Conservation (phyloP, 2,329 filamentous ascomycete genomes). For the Diaporthe sp. region DNA sequence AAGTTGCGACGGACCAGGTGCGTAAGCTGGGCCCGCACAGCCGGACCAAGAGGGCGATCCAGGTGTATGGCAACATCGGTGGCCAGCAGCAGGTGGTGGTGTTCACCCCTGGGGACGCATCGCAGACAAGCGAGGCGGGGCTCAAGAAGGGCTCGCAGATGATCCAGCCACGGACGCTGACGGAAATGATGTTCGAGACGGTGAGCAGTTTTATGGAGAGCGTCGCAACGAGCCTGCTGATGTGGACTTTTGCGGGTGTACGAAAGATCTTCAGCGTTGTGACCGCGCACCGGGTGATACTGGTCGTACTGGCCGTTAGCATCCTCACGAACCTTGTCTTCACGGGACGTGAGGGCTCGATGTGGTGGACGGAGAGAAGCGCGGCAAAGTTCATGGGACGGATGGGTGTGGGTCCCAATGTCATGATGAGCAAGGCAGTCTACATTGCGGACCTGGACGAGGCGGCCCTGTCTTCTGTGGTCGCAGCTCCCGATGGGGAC, state of each 20-base stretch:
- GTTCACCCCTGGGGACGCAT: constrained; percentile 61
- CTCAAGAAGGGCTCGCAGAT: constrained; percentile 57
- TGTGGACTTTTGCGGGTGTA: constrained; percentile 77
- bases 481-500: constrained; percentile 49
- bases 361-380: constrained; percentile 88
- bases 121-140: constrained; percentile 47
- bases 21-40: constrained; percentile 78
- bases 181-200: constrained; percentile 78
- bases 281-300: constrained; percentile 79
- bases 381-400: constrained; percentile 84
- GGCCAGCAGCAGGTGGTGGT: constrained; percentile 72
- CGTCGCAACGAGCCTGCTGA: constrained; percentile 78
- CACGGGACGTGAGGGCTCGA: constrained; percentile 76
- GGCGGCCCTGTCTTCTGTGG: constrained; percentile 54
- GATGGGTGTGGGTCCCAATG: constrained; percentile 82
- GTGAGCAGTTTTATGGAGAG: constrained; percentile 80
- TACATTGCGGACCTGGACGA: constrained; percentile 85
- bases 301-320: constrained; percentile 76
- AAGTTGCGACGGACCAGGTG: constrained; percentile 82
- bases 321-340: constrained; percentile 79
- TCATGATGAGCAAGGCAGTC: constrained; percentile 85
- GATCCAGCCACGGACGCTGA: constrained; percentile 71
- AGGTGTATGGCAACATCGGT: constrained; percentile 82
- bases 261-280: constrained; percentile 74
- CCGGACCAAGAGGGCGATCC: constrained; percentile 80